Percentiles rank a stretch among this genome's conserved stretches.
These are phyloP conservation scores for Striga asiatica DNA, from an alignment of 257 asterid genomes.

Conservation along the genomic window DNA sequence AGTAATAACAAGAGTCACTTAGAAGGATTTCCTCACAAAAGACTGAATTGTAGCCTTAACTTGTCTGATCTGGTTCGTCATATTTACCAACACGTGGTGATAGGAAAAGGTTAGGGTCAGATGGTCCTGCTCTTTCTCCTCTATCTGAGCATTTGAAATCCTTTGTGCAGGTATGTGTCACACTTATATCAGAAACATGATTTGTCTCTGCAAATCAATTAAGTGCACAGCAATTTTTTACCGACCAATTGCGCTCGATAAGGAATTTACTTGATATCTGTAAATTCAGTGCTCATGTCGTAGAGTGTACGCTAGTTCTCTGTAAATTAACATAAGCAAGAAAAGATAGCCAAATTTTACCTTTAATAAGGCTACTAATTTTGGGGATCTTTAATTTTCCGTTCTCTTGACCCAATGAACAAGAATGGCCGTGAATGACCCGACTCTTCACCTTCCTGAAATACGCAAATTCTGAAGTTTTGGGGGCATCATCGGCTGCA, in stretches of 20 bases:
- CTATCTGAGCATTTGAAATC: conserved; percentile 21
- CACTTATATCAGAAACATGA: conserved; percentile 14
- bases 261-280: background rate
- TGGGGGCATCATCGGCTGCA: conserved; percentile 62
- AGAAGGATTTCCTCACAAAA: background rate
- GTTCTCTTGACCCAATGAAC: conserved; percentile 20
- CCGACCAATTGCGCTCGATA: background rate
- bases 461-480: conserved; percentile 76
- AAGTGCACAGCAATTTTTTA: conserved; percentile 1
- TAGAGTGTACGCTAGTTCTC: no score
- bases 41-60: conserved; percentile 21
- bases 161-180: conserved; percentile 17
- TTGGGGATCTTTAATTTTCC: conserved; percentile 17
- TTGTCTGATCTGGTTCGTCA: conserved; percentile 14
- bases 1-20: conserved; percentile 3
- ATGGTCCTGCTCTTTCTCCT: conserved; percentile 26
- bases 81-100: conserved; percentile 26
- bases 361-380: conserved; percentile 18
- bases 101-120: conserved; percentile 18
- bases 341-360: no score
- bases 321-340: no score
- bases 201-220: conserved; percentile 23
- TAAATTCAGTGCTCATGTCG: no score
- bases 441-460: conserved; percentile 50
- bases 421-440: conserved; percentile 16